phyloP scores from a whole-genome alignment of 2,329 filamentous ascomycete species.

The Cladosporium sp. region DNA sequence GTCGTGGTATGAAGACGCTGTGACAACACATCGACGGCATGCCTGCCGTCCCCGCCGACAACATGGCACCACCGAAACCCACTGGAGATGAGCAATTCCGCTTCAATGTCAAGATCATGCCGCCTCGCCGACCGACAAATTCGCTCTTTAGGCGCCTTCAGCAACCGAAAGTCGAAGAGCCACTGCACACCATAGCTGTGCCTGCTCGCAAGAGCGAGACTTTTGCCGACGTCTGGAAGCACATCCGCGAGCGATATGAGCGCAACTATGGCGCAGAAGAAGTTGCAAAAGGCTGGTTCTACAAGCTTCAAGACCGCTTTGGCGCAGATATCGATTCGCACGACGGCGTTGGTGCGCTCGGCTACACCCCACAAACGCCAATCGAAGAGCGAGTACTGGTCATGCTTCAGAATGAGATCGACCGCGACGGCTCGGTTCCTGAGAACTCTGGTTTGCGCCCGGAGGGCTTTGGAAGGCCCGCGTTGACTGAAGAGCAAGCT shows the following conservation, averaged over 20 bases:
- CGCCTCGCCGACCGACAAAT: conserved; percentile 7
- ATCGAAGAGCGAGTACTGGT: conserved; percentile 5
- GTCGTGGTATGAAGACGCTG: neutral
- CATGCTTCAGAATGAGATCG: conserved; percentile 11
- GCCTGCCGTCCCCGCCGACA: neutral
- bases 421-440: conserved; percentile 12
- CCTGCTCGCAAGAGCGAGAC: conserved; percentile 5
- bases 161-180: conserved; percentile 1
- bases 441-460: conserved; percentile 10
- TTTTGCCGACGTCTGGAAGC: conserved; percentile 12
- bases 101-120: conserved; percentile 13
- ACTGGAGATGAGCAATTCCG: conserved; percentile 4
- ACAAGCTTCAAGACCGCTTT: conserved; percentile 9
- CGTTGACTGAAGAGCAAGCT: conserved; percentile 5
- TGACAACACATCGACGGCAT: conserved; percentile 9
- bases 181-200: conserved; percentile 7
- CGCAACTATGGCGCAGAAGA: conserved; percentile 5
- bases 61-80: neutral
- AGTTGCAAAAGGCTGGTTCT: conserved; percentile 10
- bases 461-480: conserved; percentile 1
- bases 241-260: conserved; percentile 10
- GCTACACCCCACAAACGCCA: conserved; percentile 3
- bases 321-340: conserved; percentile 10
- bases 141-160: conserved; percentile 7
- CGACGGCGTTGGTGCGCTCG: conserved; percentile 11